Evolutionary conservation across 768 basidiomycete genomes (phyloP).

Genomic region (Boletus sp.): DNA sequence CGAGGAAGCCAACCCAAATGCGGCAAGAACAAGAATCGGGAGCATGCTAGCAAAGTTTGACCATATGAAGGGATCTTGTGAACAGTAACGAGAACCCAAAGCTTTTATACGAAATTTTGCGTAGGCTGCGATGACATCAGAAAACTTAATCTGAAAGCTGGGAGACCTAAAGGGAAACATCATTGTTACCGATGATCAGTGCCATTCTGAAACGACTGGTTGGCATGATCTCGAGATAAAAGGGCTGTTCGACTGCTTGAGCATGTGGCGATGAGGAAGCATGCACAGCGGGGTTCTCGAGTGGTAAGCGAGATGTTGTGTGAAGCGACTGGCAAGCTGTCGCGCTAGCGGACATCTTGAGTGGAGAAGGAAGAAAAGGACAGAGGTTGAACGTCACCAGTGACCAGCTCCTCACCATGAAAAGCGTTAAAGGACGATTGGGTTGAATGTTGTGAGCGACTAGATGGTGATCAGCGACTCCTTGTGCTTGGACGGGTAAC

Average conservation of each 20-base stretch:
- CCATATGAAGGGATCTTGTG: no score
- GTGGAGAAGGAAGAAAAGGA: neutral
- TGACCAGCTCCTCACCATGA: neutral
- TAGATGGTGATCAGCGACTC: neutral
- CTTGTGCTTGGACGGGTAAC: neutral
- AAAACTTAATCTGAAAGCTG: neutral
- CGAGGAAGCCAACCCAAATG: neutral
- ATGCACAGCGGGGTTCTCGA: neutral
- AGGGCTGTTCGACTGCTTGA: neutral
- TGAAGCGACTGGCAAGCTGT: no score
- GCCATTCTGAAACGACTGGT: neutral
- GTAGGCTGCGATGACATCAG: neutral
- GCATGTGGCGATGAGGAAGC: neutral
- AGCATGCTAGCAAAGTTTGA: neutral
- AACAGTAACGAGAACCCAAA: neutral
- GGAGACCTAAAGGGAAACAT: neutral
- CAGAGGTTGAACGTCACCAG: neutral
- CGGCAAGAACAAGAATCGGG: neutral
- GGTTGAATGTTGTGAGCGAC: neutral
- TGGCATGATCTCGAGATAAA: neutral
- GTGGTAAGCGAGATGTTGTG: neutral
- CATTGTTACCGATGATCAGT: neutral
- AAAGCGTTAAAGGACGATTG: no score
- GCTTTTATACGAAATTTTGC: neutral
- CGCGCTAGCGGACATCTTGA: neutral